A percentile compares a stretch with the other conserved stretches of the same genome.
These are phyloP conservation scores for Tetracladium maxilliforme DNA, from an alignment of 2,329 filamentous ascomycete genomes.

Conservation along the genomic window DNA sequence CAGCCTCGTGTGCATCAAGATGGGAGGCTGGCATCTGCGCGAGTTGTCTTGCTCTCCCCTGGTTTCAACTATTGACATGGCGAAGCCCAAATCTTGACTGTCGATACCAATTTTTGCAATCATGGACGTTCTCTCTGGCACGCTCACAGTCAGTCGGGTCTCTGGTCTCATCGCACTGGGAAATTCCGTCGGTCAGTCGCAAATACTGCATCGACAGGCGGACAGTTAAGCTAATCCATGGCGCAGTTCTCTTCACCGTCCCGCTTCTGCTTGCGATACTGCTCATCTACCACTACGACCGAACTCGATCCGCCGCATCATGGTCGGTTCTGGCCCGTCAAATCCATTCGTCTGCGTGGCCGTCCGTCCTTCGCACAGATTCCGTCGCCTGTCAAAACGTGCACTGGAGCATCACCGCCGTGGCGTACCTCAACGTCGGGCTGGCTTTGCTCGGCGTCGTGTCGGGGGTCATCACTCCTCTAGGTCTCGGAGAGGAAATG, in stretches of 20 bases:
- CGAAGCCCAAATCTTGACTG: no score
- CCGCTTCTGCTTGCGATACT: not conserved
- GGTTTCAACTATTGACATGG: no score
- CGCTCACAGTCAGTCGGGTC: slow-evolving; percentile 19
- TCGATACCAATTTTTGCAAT: no score
- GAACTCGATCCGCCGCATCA: no score
- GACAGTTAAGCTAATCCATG: no score
- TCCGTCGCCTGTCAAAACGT: slow-evolving; percentile 16
- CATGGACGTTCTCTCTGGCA: no score
- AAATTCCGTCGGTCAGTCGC: slow-evolving; percentile 14
- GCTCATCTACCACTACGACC: no score
- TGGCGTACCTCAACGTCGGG: slow-evolving; percentile 12
- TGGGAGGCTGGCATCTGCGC: no score
- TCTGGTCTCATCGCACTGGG: slow-evolving; percentile 22
- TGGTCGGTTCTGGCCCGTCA: slow-evolving; percentile 19
- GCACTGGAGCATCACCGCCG: slow-evolving; percentile 10
- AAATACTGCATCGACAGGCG: slow-evolving; percentile 1
- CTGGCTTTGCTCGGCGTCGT: slow-evolving; percentile 18
- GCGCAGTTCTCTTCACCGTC: no score
- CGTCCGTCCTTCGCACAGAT: slow-evolving; percentile 22
- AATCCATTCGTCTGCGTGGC: slow-evolving; percentile 25
- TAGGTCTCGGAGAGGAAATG: slow-evolving; percentile 26
- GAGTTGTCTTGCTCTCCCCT: no score
- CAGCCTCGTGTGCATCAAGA: no score
- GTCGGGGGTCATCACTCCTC: slow-evolving; percentile 27